phyloP scores from a whole-genome alignment of 495 filamentous ascomycete species.

The Immersiella caudata region DNA sequence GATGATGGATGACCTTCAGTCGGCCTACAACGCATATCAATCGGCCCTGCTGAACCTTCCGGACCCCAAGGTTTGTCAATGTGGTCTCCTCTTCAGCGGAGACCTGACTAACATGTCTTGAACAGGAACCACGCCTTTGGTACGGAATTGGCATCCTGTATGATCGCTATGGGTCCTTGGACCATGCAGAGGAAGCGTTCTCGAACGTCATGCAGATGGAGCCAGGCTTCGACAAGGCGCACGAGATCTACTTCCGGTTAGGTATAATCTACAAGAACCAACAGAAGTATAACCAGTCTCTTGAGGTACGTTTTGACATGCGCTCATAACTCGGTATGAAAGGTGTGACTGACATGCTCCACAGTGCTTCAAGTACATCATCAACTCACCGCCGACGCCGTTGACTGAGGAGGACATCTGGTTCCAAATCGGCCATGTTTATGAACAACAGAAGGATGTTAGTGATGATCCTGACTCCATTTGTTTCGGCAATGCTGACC shows the following conservation, averaged over 20 bases:
- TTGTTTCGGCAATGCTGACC: slow-evolving; percentile 33
- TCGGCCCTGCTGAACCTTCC: slow-evolving; percentile 89
- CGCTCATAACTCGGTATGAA: slow-evolving; percentile 2
- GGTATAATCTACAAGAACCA: slow-evolving; percentile 99
- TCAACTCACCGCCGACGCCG: slow-evolving; percentile 87
- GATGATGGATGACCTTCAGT: slow-evolving; percentile 99
- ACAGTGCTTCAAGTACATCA: slow-evolving; percentile 98
- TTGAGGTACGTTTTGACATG: slow-evolving; percentile 67
- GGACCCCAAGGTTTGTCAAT: slow-evolving; percentile 79
- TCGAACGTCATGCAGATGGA: slow-evolving; percentile 99
- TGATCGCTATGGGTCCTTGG: slow-evolving; percentile 93
- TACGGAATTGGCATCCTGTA: slow-evolving; percentile 99
- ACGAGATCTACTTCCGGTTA: slow-evolving; percentile 97
- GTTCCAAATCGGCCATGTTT: slow-evolving; percentile 99
- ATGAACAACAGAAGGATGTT: slow-evolving; percentile 99
- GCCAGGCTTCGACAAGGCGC: slow-evolving; percentile 97
- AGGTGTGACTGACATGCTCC: slow-evolving; percentile 33
- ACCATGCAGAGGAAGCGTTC: slow-evolving; percentile 98
- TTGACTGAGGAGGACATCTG: slow-evolving; percentile 98
- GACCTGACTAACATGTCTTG: not conserved
- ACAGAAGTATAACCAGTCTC: slow-evolving; percentile 86
- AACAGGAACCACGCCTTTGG: slow-evolving; percentile 98
- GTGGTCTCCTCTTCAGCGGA: not conserved
- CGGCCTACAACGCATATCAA: slow-evolving; percentile 98
- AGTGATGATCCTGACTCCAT: slow-evolving; percentile 39